phyloP scores from a whole-genome alignment of 352 stramenopile species.

The Globisporangium camurandrum region DNA sequence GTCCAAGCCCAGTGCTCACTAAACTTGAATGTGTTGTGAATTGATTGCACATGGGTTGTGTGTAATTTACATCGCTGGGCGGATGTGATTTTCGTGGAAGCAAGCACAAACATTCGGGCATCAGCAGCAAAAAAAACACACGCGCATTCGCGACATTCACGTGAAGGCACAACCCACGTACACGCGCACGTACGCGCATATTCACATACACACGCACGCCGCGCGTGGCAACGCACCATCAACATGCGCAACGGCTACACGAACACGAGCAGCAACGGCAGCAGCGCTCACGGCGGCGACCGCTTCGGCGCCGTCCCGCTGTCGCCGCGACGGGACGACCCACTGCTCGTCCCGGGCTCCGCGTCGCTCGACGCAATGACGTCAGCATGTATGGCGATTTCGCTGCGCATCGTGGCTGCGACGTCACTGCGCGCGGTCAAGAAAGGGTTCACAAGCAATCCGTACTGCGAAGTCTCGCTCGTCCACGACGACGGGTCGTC shows the following conservation, averaged over 20 bases:
- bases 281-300: slow-evolving; percentile 9
- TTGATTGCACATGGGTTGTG: too few species aligned
- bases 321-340: slow-evolving; percentile 44
- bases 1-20: too few species aligned
- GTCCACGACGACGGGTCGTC: slow-evolving; percentile 42
- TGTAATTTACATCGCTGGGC: too few species aligned
- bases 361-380: slow-evolving; percentile 52
- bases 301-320: slow-evolving; percentile 42
- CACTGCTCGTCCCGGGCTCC: slow-evolving; percentile 48
- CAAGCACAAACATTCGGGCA: too few species aligned
- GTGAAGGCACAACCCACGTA: too few species aligned
- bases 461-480: slow-evolving; percentile 65
- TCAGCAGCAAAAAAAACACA: too few species aligned
- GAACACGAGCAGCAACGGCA: slow-evolving; percentile 10
- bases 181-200: neutral
- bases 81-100: too few species aligned
- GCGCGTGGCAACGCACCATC: neutral
- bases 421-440: slow-evolving; percentile 52
- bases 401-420: slow-evolving; percentile 46
- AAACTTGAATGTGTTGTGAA: too few species aligned
- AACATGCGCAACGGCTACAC: slow-evolving; percentile 11
- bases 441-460: slow-evolving; percentile 62
- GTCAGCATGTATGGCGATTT: slow-evolving; percentile 49
- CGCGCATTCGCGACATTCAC: too few species aligned
- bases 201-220: neutral